These are phyloP conservation scores for Kitagawia praeruptora DNA, from an alignment of 129 eudicot species.

Conservation along the genomic window DNA sequence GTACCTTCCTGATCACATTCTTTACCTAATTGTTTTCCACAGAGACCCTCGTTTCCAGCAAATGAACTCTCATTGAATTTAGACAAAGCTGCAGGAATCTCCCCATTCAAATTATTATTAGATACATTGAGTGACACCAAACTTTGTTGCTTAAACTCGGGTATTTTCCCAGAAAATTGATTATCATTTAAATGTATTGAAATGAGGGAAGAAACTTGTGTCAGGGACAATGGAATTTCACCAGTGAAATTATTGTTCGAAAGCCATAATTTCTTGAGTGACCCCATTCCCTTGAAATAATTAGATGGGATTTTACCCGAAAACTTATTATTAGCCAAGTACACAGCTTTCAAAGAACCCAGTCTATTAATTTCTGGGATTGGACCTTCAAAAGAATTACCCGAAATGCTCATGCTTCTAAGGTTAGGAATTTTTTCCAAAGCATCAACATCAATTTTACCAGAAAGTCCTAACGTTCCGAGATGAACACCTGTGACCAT, in stretches of 20 bases:
- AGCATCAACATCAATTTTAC: slow-evolving; percentile 35
- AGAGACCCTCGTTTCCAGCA: slow-evolving; percentile 46
- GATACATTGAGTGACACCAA: slow-evolving; percentile 34
- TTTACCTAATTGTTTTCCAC: slow-evolving; percentile 35
- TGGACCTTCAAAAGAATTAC: slow-evolving; percentile 36
- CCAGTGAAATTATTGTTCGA: slow-evolving; percentile 35
- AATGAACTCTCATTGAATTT: slow-evolving; percentile 34
- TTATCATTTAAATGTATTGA: slow-evolving; percentile 38
- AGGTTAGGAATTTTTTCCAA: slow-evolving; percentile 18
- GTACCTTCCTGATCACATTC: slow-evolving; percentile 22
- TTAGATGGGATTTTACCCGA: slow-evolving; percentile 35
- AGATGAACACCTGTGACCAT: slow-evolving; percentile 23
- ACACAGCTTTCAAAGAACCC: slow-evolving; percentile 24
- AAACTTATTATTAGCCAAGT: slow-evolving; percentile 34
- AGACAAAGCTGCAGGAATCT: slow-evolving; percentile 38
- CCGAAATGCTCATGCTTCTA: slow-evolving; percentile 22
- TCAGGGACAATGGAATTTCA: slow-evolving; percentile 32
- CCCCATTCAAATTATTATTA: slow-evolving; percentile 42
- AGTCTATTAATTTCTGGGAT: slow-evolving; percentile 33
- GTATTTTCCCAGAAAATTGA: slow-evolving; percentile 37
- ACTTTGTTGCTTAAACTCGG: slow-evolving; percentile 18
- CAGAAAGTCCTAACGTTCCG: slow-evolving; percentile 28
- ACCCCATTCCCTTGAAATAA: slow-evolving; percentile 23
- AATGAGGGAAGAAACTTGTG: slow-evolving; percentile 9
- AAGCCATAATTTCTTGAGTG: slow-evolving; percentile 40